A percentile compares a stretch with the other conserved stretches of the same genome.
Conservation (phyloP, 805 yeast genomes). For the Ogataea philodendri region DNA sequence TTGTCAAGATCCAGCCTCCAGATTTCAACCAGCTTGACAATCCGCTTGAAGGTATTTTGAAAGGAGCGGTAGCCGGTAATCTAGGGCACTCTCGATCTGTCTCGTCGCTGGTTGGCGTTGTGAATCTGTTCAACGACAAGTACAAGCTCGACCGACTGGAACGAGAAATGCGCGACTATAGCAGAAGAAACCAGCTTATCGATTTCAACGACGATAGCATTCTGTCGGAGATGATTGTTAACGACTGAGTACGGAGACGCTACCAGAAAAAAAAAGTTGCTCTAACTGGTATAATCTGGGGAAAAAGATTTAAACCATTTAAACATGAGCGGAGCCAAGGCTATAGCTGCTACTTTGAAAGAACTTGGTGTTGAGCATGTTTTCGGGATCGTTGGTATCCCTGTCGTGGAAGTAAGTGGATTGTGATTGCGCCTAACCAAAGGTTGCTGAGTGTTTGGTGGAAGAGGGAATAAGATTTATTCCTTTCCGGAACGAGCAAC, state of each 20-base stretch:
- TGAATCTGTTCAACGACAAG: conserved; percentile 9
- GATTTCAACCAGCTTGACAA: conserved; percentile 23
- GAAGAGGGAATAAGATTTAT: conserved; percentile 53
- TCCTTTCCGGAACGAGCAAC: conserved; percentile 67
- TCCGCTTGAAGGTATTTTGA: conserved; percentile 23
- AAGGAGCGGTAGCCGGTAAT: conserved; percentile 20
- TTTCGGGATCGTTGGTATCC: conserved; percentile 75
- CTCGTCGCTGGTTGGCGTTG: conserved; percentile 20
- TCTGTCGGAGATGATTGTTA: conserved; percentile 14
- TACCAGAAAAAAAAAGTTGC: background rate
- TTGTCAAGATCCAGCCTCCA: conserved; percentile 24
- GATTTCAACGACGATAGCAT: conserved; percentile 17
- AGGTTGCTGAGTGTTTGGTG: conserved; percentile 58
- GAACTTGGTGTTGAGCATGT: conserved; percentile 52
- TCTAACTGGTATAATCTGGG: conserved; percentile 6
- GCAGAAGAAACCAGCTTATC: conserved; percentile 15
- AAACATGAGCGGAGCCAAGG: conserved; percentile 38
- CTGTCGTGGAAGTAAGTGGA: conserved; percentile 55
- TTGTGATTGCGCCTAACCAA: conserved; percentile 1
- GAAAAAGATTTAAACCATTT: conserved; percentile 1
- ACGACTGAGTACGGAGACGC: conserved; percentile 8
- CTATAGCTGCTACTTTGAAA: conserved; percentile 48
- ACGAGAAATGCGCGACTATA: conserved; percentile 18
- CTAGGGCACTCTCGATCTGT: conserved; percentile 27
- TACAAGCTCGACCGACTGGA: conserved; percentile 13